These are phyloP conservation scores for Prosopis cineraria DNA, from an alignment of 306 rosid species.

Conservation along the genomic window DNA sequence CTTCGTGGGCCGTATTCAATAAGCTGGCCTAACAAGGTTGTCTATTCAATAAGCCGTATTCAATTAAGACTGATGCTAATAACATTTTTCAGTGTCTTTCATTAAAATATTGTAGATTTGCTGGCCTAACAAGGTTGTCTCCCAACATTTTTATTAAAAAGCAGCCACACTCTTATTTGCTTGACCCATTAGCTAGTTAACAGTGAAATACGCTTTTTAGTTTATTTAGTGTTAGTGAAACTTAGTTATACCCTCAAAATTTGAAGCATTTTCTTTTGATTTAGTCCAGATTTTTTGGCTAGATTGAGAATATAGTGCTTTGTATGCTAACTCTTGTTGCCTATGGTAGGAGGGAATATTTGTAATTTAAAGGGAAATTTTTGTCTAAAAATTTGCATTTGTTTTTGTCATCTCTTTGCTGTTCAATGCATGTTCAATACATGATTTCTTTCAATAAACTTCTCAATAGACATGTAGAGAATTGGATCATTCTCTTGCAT, in stretches of 20 bases:
- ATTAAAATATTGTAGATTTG: too few species aligned
- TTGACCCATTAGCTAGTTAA: neutral
- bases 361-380: neutral
- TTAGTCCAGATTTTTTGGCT: conserved; percentile 1
- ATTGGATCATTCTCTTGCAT: conserved; percentile 12
- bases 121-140: too few species aligned
- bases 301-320: too few species aligned
- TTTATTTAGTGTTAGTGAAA: neutral
- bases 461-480: too few species aligned
- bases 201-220: neutral
- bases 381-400: neutral
- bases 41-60: too few species aligned
- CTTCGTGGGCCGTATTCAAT: neutral
- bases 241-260: conserved; percentile 6
- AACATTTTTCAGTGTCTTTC: neutral
- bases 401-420: neutral
- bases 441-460: neutral
- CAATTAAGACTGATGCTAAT: neutral
- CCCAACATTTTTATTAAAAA: too few species aligned
- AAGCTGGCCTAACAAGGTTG: too few species aligned
- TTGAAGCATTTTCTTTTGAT: too few species aligned
- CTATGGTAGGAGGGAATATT: neutral
- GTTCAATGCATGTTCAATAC: too few species aligned
- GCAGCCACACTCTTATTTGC: neutral
- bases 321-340: neutral